phyloP scores from a whole-genome alignment of 2,329 filamentous ascomycete species.

The Colletotrichum eleusines region DNA sequence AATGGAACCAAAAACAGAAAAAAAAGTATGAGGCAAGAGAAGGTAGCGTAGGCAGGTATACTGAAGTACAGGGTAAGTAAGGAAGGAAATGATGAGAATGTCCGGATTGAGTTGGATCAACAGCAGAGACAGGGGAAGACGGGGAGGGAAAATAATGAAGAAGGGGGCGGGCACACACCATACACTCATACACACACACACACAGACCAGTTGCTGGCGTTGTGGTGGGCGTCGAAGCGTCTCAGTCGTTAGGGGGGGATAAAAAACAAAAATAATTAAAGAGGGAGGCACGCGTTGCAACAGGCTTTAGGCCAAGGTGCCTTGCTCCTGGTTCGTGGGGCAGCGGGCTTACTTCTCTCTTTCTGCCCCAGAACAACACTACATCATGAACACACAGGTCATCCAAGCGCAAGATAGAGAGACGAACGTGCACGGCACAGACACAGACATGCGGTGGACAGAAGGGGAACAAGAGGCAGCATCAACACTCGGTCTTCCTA shows the following conservation, averaged over 20 bases:
- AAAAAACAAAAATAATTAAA: not conserved
- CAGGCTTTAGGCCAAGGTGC: not conserved
- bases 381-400: not conserved
- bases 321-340: not conserved
- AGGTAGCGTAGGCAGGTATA: not conserved
- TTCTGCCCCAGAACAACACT: not conserved
- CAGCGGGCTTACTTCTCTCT: not conserved
- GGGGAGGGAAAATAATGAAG: not conserved
- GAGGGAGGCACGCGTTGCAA: not conserved
- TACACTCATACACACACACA: not conserved
- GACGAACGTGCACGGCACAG: not conserved
- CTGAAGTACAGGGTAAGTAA: not conserved
- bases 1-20: not conserved
- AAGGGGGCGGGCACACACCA: not conserved
- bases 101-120: not conserved
- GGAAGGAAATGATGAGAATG: constrained; percentile 3
- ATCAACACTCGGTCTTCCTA: not conserved
- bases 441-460: not conserved
- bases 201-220: constrained; percentile 11
- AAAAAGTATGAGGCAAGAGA: not conserved
- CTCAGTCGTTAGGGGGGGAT: not conserved
- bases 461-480: not conserved
- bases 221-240: not conserved
- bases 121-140: not conserved
- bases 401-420: not conserved